Percentiles rank a stretch among this genome's conserved stretches.
Evolutionary conservation across 768 basidiomycete species (phyloP).

Genomic region (Boletus tylopilopsis): DNA sequence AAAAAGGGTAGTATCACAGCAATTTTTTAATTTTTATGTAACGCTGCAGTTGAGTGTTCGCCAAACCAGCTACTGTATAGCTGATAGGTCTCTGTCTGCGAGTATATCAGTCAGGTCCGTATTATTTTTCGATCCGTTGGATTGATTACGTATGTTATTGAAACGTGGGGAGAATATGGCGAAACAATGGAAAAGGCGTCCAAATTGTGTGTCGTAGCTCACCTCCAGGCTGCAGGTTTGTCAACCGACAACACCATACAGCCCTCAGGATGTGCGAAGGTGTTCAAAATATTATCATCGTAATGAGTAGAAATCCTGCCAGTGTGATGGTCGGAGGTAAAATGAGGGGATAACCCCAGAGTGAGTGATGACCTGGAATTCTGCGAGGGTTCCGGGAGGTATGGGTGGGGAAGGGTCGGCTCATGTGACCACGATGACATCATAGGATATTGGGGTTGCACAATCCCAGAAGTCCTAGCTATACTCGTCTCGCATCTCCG

Average conservation of each 20-base stretch:
- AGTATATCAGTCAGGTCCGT: not conserved
- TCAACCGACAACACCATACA: slow-evolving; percentile 1
- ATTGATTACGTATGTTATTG: no score
- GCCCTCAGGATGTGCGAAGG: slow-evolving; percentile 2
- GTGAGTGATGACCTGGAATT: not conserved
- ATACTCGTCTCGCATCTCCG: slow-evolving; percentile 1
- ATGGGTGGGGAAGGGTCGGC: not conserved
- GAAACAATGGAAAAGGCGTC: not conserved
- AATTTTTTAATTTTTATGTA: not conserved
- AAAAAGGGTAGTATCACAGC: not conserved
- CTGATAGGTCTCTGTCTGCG: not conserved
- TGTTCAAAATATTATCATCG: not conserved
- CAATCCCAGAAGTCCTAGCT: not conserved
- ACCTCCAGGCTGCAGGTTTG: not conserved
- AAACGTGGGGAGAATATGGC: no score
- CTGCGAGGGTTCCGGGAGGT: not conserved
- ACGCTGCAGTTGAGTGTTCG: not conserved
- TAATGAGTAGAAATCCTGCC: not conserved
- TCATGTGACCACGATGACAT: slow-evolving; percentile 2
- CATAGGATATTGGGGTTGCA: not conserved
- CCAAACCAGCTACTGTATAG: not conserved
- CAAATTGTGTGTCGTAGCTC: not conserved
- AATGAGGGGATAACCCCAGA: not conserved
- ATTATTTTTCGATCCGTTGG: no score
- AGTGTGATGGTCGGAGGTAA: slow-evolving; percentile 4